A percentile compares a stretch with the other conserved stretches of the same genome.
Evolutionary conservation across 352 stramenopile species (phyloP).

Genomic region (Phytophthora crassamura): DNA sequence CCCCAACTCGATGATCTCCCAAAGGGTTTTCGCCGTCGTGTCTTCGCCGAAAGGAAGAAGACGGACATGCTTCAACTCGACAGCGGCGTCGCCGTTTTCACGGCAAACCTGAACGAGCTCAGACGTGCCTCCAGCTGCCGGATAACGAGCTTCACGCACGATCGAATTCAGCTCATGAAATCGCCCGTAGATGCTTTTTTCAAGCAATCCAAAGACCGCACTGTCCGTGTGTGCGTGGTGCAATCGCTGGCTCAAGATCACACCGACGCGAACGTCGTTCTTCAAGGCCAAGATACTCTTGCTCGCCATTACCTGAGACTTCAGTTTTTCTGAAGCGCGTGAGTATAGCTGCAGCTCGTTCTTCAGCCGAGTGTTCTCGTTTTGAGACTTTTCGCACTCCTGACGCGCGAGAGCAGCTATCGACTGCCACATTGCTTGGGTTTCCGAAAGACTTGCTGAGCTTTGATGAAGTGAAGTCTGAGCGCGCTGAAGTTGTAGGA

Average conservation of each 20-base stretch:
- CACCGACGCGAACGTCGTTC: constrained; percentile 14
- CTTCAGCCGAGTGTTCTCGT: constrained; percentile 19
- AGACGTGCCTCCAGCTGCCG: not conserved
- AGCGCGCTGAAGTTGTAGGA: constrained; percentile 9
- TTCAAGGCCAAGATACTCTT: not conserved
- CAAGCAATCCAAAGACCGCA: constrained; percentile 14
- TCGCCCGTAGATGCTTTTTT: constrained; percentile 16
- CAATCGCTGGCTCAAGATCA: constrained; percentile 3
- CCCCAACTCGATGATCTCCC: constrained; percentile 22
- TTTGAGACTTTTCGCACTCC: constrained; percentile 7
- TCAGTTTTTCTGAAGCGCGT: constrained; percentile 4
- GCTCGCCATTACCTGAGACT: constrained; percentile 5
- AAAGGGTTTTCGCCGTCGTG: constrained; percentile 13
- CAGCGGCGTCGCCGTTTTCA: not conserved
- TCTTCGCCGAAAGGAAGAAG: constrained; percentile 7
- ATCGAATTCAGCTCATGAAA: constrained; percentile 24
- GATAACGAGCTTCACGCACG: constrained; percentile 6
- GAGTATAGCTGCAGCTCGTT: constrained; percentile 7
- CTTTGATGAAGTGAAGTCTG: not conserved
- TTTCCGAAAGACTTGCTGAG: not conserved
- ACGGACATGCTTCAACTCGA: constrained; percentile 4
- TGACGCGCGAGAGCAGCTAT: constrained; percentile 18
- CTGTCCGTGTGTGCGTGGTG: constrained; percentile 11
- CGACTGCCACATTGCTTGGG: constrained; percentile 22
- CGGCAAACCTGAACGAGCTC: constrained; percentile 12